Percentiles rank a stretch among this genome's conserved stretches.
Conservation (phyloP, 176 grass and related monocot species). For the Tillandsia leiboldiana region DNA sequence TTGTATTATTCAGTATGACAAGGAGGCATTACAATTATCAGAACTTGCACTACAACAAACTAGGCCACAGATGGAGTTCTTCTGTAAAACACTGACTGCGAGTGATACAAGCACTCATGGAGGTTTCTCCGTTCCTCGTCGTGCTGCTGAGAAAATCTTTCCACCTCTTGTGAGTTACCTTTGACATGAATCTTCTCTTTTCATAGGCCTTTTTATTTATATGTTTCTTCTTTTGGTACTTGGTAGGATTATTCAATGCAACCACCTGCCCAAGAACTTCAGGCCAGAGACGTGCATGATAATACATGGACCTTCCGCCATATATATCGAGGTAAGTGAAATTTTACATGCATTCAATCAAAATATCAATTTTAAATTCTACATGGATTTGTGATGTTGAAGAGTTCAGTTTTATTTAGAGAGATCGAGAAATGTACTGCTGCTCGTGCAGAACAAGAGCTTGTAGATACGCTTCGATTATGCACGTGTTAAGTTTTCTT, state of each 20-base stretch:
- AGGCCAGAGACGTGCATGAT: conserved; percentile 61
- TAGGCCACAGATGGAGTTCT: conserved; percentile 52
- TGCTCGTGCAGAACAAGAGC: too few species aligned
- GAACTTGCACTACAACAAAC: conserved; percentile 52
- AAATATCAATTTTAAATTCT: background rate
- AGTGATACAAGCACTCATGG: conserved; percentile 90
- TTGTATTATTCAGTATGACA: conserved; percentile 37
- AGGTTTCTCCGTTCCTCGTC: conserved; percentile 73
- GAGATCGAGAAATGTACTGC: too few species aligned
- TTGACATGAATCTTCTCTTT: conserved; percentile 1
- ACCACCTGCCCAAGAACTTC: conserved; percentile 68
- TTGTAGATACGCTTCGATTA: too few species aligned
- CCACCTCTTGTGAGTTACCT: conserved; percentile 49
- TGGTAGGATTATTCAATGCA: conserved; percentile 60
- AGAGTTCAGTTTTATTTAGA: background rate
- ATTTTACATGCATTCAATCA: background rate
- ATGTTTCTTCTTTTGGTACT: conserved; percentile 5
- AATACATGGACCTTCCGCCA: conserved; percentile 62
- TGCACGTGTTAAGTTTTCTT: background rate
- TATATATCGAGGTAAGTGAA: conserved; percentile 48
- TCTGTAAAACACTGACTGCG: conserved; percentile 74
- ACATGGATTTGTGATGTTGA: background rate
- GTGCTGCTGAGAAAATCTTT: conserved; percentile 61
- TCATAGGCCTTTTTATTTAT: background rate
- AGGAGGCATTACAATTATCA: conserved; percentile 46